Evolutionary conservation across 2,329 filamentous ascomycete genomes (phyloP).

Genomic region (Blumeria graminis): DNA sequence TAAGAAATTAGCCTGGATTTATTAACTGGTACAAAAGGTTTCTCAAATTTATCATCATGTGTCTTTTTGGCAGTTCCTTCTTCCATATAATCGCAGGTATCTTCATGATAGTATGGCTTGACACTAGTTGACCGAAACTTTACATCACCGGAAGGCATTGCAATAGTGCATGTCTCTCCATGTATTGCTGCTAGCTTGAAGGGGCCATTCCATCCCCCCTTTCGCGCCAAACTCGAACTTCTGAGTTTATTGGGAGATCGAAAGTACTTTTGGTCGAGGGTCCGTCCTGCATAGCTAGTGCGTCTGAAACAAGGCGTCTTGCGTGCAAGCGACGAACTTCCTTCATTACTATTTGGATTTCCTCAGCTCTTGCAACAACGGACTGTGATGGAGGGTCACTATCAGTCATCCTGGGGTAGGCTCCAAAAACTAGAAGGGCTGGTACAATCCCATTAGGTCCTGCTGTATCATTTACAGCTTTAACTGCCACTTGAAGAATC

Average conservation of each 20-base stretch:
- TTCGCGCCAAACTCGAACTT: slow-evolving; percentile 3
- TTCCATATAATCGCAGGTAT: no score
- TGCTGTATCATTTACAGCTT: neutral
- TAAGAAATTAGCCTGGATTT: no score
- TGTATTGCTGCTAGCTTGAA: neutral
- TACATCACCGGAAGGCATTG: no score
- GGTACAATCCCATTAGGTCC: no score
- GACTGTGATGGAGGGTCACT: neutral
- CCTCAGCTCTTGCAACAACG: neutral
- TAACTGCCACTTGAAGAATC: neutral
- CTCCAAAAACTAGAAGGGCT: slow-evolving; percentile 1
- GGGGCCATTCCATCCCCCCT: neutral
- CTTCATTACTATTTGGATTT: slow-evolving; percentile 3
- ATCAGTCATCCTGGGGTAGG: neutral
- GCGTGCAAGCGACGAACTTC: slow-evolving; percentile 2
- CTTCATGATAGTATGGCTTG: no score
- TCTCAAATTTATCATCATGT: no score
- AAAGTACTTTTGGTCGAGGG: no score
- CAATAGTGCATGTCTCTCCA: no score
- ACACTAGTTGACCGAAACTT: no score
- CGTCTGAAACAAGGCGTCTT: slow-evolving; percentile 1
- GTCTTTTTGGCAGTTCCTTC: no score
- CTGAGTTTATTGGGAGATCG: no score
- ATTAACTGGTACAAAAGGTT: no score
- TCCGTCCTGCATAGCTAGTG: neutral